Evolutionary conservation across 1,139 yeast species (phyloP).

Genomic region (Pichia sp.): DNA sequence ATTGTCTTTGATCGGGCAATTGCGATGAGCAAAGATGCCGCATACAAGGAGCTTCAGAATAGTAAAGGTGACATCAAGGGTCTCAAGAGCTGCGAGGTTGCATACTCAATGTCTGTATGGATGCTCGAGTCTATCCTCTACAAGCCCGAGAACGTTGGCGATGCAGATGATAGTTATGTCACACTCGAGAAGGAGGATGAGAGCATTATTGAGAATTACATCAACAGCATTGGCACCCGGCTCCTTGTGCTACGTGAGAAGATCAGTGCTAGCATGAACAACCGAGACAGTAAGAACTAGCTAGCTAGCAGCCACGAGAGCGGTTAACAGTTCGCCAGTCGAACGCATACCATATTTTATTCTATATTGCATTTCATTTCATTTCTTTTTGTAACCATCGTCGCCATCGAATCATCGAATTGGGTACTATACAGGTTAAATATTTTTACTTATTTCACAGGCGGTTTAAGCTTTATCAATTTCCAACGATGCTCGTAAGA

Average conservation of each 20-base stretch:
- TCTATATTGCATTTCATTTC: too few relatives aligned
- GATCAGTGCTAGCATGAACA: too few relatives aligned
- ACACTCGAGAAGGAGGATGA: conserved; percentile 61
- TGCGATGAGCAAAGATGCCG: conserved; percentile 88
- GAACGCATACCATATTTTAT: too few relatives aligned
- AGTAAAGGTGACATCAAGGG: conserved; percentile 20
- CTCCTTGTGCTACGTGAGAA: conserved; percentile 51
- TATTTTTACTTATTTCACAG: too few relatives aligned
- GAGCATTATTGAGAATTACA: conserved; percentile 68
- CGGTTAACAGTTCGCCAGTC: too few relatives aligned
- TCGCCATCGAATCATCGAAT: too few relatives aligned
- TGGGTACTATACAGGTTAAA: too few relatives aligned
- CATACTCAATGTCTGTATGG: conserved; percentile 91
- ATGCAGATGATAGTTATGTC: conserved; percentile 11
- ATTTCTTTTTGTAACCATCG: too few relatives aligned
- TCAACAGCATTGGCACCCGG: conserved; percentile 66
- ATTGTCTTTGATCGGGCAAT: conserved; percentile 86
- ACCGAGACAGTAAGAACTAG: too few relatives aligned
- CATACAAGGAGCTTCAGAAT: conserved; percentile 69
- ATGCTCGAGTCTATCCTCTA: conserved; percentile 78
- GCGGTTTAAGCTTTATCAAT: too few relatives aligned
- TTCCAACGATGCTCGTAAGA: too few relatives aligned
- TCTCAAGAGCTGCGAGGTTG: conserved; percentile 57
- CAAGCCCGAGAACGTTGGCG: conserved; percentile 41
- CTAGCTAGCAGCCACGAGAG: too few relatives aligned